Conservation (phyloP, 345 rosid species). For the Erucastrum elatum region DNA sequence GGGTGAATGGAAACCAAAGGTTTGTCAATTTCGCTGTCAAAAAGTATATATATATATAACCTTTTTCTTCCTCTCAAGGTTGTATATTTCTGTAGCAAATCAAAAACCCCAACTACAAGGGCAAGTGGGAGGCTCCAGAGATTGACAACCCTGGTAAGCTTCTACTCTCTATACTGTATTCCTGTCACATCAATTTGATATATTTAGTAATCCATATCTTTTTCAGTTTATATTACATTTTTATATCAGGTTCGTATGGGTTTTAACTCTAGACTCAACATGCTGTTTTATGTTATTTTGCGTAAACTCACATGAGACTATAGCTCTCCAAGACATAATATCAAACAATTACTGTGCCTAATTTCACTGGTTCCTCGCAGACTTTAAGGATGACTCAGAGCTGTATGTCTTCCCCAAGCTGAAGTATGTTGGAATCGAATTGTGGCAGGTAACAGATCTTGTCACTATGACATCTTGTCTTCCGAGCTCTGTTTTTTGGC, state of each 20-base stretch:
- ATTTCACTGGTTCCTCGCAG: constrained; percentile 41
- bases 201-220: background rate
- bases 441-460: constrained; percentile 80
- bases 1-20: constrained; percentile 96
- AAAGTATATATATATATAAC: background rate
- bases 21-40: constrained; percentile 34
- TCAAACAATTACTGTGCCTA: background rate
- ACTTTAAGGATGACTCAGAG: constrained; percentile 93
- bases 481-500: background rate
- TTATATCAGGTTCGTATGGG: background rate
- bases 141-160: constrained; percentile 95
- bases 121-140: constrained; percentile 94
- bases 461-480: background rate
- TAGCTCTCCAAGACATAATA: background rate
- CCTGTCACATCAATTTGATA: background rate
- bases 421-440: constrained; percentile 91
- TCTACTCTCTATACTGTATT: background rate
- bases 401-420: constrained; percentile 80
- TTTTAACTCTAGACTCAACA: too few species aligned
- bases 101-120: constrained; percentile 93
- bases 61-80: background rate
- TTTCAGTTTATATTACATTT: background rate
- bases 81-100: constrained; percentile 58
- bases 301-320: background rate
- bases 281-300: background rate